phyloP scores from a whole-genome alignment of 352 stramenopile genomes.

The Globisporangium nunn region DNA sequence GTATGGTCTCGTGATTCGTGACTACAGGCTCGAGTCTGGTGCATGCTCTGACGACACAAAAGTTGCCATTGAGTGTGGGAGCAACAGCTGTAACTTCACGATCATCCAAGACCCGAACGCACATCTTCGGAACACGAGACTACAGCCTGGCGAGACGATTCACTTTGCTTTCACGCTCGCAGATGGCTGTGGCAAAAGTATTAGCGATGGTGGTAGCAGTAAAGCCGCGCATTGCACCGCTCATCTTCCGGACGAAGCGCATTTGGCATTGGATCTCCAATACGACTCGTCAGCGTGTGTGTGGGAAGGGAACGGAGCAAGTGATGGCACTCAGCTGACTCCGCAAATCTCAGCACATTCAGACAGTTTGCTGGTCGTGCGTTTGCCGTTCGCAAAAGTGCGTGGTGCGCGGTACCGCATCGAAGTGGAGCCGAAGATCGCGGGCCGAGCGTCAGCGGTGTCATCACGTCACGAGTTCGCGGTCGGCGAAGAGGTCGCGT shows the following conservation, averaged over 20 bases:
- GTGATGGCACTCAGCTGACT: background rate
- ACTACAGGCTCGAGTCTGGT: slow-evolving; percentile 23
- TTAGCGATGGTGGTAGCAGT: background rate
- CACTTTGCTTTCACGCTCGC: slow-evolving; percentile 33
- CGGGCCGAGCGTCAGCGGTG: background rate
- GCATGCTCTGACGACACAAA: background rate
- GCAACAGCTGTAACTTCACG: background rate
- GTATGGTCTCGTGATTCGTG: slow-evolving; percentile 18
- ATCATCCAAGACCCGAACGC: slow-evolving; percentile 34
- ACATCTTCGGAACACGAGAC: slow-evolving; percentile 16
- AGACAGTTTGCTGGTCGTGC: slow-evolving; percentile 19
- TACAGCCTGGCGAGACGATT: slow-evolving; percentile 26
- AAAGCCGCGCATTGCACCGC: background rate
- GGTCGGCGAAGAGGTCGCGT: slow-evolving; percentile 36
- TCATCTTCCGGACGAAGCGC: slow-evolving; percentile 1
- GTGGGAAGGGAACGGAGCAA: background rate
- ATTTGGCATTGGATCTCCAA: slow-evolving; percentile 7
- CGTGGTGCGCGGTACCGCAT: slow-evolving; percentile 31
- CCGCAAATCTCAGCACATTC: background rate
- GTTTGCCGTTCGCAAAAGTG: slow-evolving; percentile 19
- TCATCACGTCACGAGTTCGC: slow-evolving; percentile 11
- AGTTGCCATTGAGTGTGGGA: background rate
- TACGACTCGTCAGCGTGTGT: background rate
- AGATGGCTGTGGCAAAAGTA: background rate
- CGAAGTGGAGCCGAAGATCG: slow-evolving; percentile 24